These are phyloP conservation scores for Citrus reticulata DNA, from an alignment of 345 rosid species.

Conservation along the genomic window DNA sequence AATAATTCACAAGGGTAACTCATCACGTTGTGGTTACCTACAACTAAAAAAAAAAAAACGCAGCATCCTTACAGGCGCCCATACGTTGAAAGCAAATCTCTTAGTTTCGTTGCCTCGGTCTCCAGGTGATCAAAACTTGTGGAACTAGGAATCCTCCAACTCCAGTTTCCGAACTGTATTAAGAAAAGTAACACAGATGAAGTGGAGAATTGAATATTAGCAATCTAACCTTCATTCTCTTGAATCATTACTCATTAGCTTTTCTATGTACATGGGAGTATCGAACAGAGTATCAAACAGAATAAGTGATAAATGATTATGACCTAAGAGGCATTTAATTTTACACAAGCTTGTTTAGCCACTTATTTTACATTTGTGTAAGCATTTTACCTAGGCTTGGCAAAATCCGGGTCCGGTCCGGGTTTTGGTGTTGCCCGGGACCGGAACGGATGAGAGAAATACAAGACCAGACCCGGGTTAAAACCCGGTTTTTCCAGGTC, in stretches of 20 bases:
- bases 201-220: neutral
- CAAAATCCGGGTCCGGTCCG: too few species aligned
- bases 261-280: neutral
- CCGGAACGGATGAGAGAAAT: too few species aligned
- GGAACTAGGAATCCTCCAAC: slow-evolving; percentile 80
- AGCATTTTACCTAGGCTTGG: slow-evolving; percentile 31
- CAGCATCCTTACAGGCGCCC: slow-evolving; percentile 43
- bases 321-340: neutral
- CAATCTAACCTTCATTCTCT: neutral
- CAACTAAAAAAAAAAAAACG: neutral
- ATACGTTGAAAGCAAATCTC: slow-evolving; percentile 50
- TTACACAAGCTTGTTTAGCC: neutral
- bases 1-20: neutral
- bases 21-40: neutral
- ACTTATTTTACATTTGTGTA: neutral
- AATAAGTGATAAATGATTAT: neutral
- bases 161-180: slow-evolving; percentile 79
- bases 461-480: too few species aligned
- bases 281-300: neutral
- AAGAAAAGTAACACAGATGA: neutral
- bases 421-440: too few species aligned
- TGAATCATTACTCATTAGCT: neutral
- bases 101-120: slow-evolving; percentile 46
- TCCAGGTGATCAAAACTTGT: slow-evolving; percentile 58
- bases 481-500: too few species aligned